Base-by-base conservation (phyloP, 169 alveolate genomes). In the Babesia microti region DNA sequence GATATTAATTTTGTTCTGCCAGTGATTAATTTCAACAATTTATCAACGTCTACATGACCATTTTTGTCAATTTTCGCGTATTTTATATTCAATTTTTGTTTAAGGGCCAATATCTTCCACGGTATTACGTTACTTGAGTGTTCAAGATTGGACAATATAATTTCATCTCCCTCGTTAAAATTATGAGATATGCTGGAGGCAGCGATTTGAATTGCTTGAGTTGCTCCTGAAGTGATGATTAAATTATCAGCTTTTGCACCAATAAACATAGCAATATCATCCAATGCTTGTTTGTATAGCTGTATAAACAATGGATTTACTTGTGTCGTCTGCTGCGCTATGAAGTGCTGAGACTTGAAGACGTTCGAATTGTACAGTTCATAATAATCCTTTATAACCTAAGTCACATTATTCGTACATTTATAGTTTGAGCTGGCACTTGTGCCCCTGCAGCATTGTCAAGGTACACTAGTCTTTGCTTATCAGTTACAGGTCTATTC, bases 381-480 rank as follows among this genome's bases (percentile, higher is more conserved):
- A 27, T 27, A 59, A 46, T 39, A 56, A 12, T 23, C 29, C 9
- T 14, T 24, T 6, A 60, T 36, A 14, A 57, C 68, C 68, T 53
- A 29, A 18, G 36, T 9, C 6, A 11, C 18, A 6, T 27, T 42
- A 34, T 4, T 14, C 63, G 34, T 33, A 69, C 85, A 50, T 51
- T 35, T 6, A 75, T 43, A 11, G 68, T 81, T 18, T 30, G 26
- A 6, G 12, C 7, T 2, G 85, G 85, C 39, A 68, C 68, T 24
- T 75, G 85, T 23, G 85, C 57, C 7, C 79, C 68, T 5, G 85
- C 72, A 6, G 85, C 85, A 45, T 58, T 75, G 75, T 75, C 79
- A 48, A 75, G 50, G 56, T 75, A 75, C n/a, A 63, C 12, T 4
- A 44, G 56, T 12, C 41, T 37, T 11, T 44, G 23, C 7, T 43